Conservation (phyloP, 2,329 filamentous ascomycete species). For the Fusarium staphyleae region DNA sequence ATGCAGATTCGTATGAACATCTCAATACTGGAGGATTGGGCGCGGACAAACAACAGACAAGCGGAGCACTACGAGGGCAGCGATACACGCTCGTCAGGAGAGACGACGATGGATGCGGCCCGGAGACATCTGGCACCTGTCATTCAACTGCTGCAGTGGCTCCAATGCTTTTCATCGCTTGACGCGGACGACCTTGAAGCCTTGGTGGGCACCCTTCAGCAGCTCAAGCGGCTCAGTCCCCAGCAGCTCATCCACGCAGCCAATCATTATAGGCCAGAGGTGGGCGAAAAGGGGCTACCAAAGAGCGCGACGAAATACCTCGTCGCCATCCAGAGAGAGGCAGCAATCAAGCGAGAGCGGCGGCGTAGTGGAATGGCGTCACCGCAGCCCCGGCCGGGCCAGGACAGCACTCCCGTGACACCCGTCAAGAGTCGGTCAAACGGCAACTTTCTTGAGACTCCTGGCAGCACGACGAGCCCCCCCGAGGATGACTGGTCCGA, state of each 20-base stretch:
- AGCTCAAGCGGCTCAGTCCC: slow-evolving; percentile 82
- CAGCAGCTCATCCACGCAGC: slow-evolving; percentile 92
- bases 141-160: slow-evolving; percentile 94
- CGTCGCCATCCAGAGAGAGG: slow-evolving; percentile 78
- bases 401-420: slow-evolving; percentile 54
- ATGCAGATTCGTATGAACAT: slow-evolving; percentile 99
- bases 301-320: slow-evolving; percentile 91
- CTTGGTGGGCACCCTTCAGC: slow-evolving; percentile 85
- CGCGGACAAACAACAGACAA: slow-evolving; percentile 87
- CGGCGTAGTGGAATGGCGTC: slow-evolving; percentile 57
- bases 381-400: slow-evolving; percentile 46
- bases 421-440: slow-evolving; percentile 52
- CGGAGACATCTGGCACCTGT: slow-evolving; percentile 86
- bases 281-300: slow-evolving; percentile 89
- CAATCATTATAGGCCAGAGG: slow-evolving; percentile 91
- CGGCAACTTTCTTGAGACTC: slow-evolving; percentile 53
- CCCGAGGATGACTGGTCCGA: slow-evolving; percentile 52
- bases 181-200: slow-evolving; percentile 86
- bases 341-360: slow-evolving; percentile 64
- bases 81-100: slow-evolving; percentile 83
- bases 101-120: slow-evolving; percentile 84
- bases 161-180: slow-evolving; percentile 96
- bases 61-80: slow-evolving; percentile 96
- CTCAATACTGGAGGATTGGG: slow-evolving; percentile 95
- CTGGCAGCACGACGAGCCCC: slow-evolving; percentile 51